Evolutionary conservation across 2,329 filamentous ascomycete genomes (phyloP).

Genomic region (Trichoderma semiorbis): DNA sequence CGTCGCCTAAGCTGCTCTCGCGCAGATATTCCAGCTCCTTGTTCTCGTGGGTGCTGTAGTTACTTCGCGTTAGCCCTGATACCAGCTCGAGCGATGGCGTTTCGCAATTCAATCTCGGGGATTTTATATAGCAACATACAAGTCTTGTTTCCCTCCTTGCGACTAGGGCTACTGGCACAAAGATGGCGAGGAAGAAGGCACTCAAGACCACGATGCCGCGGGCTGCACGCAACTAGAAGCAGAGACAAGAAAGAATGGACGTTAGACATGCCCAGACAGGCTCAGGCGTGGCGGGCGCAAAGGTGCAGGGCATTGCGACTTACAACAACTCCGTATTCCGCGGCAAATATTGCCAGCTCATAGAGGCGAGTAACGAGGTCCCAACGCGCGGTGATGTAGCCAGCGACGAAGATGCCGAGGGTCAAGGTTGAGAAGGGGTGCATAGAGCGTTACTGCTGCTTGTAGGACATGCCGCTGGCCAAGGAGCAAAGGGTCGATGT

Average conservation of each 20-base stretch:
- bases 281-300: background rate
- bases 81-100: background rate
- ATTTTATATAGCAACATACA: constrained; percentile 51
- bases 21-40: constrained; percentile 80
- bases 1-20: constrained; percentile 90
- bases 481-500: background rate
- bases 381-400: constrained; percentile 99
- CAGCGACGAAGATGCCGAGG: constrained; percentile 97
- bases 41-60: constrained; percentile 73
- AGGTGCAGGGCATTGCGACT: constrained; percentile 33
- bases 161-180: constrained; percentile 79
- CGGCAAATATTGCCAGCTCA: constrained; percentile 95
- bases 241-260: background rate
- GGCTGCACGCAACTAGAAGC: constrained; percentile 69
- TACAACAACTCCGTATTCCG: constrained; percentile 97
- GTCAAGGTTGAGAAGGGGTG: constrained; percentile 96
- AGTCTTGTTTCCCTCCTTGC: constrained; percentile 75
- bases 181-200: constrained; percentile 76
- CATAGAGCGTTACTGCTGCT: constrained; percentile 61
- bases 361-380: constrained; percentile 95
- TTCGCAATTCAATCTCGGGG: background rate
- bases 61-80: background rate
- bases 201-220: constrained; percentile 83
- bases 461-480: constrained; percentile 42
- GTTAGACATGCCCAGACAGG: background rate